A percentile compares a stretch with the other conserved stretches of the same genome.
phyloP scores from a whole-genome alignment of 169 alveolate species.

The Eimeria zaria region DNA sequence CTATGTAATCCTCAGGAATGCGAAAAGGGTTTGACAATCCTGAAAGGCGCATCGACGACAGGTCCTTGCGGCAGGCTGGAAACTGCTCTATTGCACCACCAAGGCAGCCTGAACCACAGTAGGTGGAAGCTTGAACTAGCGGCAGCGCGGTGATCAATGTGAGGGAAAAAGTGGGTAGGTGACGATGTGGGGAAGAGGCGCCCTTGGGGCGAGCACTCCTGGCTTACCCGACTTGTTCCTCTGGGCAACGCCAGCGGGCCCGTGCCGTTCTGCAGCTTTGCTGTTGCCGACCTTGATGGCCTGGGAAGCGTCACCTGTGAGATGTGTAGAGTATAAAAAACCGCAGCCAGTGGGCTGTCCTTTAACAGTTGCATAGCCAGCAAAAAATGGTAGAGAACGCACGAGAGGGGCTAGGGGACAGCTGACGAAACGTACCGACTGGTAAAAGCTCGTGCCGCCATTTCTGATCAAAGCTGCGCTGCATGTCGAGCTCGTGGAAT shows the following conservation, averaged over 20 bases:
- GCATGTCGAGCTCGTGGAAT: constrained; percentile 49
- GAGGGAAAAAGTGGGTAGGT: background rate
- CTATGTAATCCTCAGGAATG: constrained; percentile 47
- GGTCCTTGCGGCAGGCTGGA: background rate
- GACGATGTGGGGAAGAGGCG: background rate
- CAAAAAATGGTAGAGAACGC: background rate
- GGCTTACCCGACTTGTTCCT: constrained; percentile 6
- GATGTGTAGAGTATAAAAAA: background rate
- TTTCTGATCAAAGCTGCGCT: constrained; percentile 52
- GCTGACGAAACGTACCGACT: constrained; percentile 17
- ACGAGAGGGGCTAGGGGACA: background rate
- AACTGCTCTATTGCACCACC: background rate
- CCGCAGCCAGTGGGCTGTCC: background rate
- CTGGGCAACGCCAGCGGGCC: background rate
- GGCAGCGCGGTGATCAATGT: background rate
- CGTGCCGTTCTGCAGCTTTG: background rate
- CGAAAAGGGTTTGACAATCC: background rate
- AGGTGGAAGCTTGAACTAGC: background rate
- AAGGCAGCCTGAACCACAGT: background rate
- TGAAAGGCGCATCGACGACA: background rate
- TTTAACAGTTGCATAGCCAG: background rate
- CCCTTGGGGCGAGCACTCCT: background rate
- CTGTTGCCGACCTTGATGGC: background rate
- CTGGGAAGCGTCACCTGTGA: constrained; percentile 23
- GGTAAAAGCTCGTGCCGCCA: constrained; percentile 64